Base-by-base conservation (phyloP, 495 filamentous ascomycete genomes). In the Letharia columbiana region DNA sequence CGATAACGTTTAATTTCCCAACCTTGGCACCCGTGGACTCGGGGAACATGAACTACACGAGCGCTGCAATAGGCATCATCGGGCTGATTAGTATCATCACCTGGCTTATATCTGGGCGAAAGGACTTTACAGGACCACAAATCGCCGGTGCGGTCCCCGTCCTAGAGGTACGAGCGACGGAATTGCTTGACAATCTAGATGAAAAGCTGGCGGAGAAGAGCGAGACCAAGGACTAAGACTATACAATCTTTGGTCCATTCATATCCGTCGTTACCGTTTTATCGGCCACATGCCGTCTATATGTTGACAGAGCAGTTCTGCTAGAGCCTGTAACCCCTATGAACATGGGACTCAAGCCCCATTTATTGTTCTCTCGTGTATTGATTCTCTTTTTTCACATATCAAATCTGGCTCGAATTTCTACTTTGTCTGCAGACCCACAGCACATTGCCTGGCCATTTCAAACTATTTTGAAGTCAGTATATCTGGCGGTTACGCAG, bases 1-100 rank as follows among this genome's bases (percentile, higher is more conserved):
- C 76, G 9, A 81, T 86, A 39, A 84, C 81, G 0, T 85, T 86
- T 73, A 86, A 84, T 64, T 84, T 86, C 68, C 83, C 84, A 0
- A 77, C 75, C 8, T 68, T 79, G 3, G 74, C 66, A 44, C 83
- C 83, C 0, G 82, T 86, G 3, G 75, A 71, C 11, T 71, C 76
- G 7, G 75, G 79, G 12, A 80, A 82, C 45, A 86, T 86, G 83
- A 86, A 86, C 63, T 85, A 86, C 67, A 84, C 82, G 0, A 80
- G 76, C 50, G 83, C 84, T 20, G 82, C 83, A 0, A 76, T 84
- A 64, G 84, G 83, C 3, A 74, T 83, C 11, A 79, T 84, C 62
- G 82, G 73, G 57, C 66, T 85, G 23, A 76, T 86, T 33, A 80
- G 77, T 44, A 18, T 78, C 0, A 66, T 83, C 5, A 84, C 82